These are phyloP conservation scores for Cyclotella atomus DNA, from an alignment of 108 stramenopile species.

Conservation along the genomic window DNA sequence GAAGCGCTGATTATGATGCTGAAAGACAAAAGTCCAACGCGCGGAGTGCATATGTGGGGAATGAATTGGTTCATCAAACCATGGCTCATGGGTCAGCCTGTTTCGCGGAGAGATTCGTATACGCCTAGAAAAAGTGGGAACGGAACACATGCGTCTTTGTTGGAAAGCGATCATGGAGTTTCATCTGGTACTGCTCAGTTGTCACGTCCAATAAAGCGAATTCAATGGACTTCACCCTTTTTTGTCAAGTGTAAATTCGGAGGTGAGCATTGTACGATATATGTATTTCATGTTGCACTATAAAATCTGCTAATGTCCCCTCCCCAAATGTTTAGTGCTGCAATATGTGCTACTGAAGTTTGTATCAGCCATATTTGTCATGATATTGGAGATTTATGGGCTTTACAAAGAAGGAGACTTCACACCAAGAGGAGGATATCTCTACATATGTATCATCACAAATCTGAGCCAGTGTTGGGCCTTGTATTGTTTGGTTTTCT, in stretches of 20 bases:
- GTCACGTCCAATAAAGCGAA: slow-evolving; percentile 61
- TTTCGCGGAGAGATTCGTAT: slow-evolving; percentile 46
- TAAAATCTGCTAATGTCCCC: too few relatives aligned
- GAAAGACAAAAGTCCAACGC: slow-evolving; percentile 88
- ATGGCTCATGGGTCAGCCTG: slow-evolving; percentile 93
- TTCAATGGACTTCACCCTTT: slow-evolving; percentile 88
- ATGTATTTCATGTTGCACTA: too few relatives aligned
- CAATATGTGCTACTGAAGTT: slow-evolving; percentile 95
- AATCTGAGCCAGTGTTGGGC: slow-evolving; percentile 97
- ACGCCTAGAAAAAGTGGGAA: slow-evolving; percentile 17
- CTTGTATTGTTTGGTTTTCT: slow-evolving; percentile 93
- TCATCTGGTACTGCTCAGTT: slow-evolving; percentile 5
- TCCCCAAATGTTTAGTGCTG: too few relatives aligned
- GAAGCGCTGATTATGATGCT: slow-evolving; percentile 83
- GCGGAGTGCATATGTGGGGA: slow-evolving; percentile 89
- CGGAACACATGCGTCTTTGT: background rate
- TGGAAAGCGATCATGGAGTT: slow-evolving; percentile 17
- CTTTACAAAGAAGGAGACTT: slow-evolving; percentile 93
- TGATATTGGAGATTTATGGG: slow-evolving; percentile 70
- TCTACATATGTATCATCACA: slow-evolving; percentile 88
- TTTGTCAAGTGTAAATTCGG: slow-evolving; percentile 90
- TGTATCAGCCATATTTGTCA: slow-evolving; percentile 51
- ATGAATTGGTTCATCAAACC: slow-evolving; percentile 85
- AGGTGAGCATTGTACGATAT: too few relatives aligned
- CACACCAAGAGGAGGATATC: slow-evolving; percentile 74